phyloP scores from a whole-genome alignment of 495 filamentous ascomycete species.

The Cercophora scortea region DNA sequence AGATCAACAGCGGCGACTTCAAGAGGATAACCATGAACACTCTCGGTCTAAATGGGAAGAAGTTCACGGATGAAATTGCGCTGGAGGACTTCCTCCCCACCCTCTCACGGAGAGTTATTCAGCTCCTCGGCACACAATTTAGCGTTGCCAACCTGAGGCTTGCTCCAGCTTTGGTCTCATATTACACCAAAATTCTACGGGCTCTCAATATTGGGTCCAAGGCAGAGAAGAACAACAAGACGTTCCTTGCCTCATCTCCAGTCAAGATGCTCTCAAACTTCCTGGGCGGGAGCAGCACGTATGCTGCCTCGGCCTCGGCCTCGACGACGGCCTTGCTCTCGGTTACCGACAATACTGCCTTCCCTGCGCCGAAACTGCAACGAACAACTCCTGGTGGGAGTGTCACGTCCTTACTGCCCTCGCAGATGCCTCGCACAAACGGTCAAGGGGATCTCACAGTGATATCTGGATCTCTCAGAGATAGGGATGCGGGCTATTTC shows the following conservation, averaged over 20 bases:
- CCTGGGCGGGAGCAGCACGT: slow-evolving; percentile 46
- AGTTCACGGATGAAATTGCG: slow-evolving; percentile 60
- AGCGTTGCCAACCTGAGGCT: slow-evolving; percentile 59
- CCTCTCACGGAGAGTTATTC: slow-evolving; percentile 45
- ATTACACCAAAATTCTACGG: slow-evolving; percentile 66
- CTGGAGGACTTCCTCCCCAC: slow-evolving; percentile 59
- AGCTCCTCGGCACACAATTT: slow-evolving; percentile 61
- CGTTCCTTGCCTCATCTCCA: slow-evolving; percentile 70
- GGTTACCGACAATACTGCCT: slow-evolving; percentile 2
- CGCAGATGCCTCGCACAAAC: slow-evolving; percentile 27
- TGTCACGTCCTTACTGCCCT: slow-evolving; percentile 19
- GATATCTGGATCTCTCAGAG: slow-evolving; percentile 36
- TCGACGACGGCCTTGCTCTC: slow-evolving; percentile 2
- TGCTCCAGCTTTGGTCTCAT: slow-evolving; percentile 54
- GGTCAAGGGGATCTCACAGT: slow-evolving; percentile 36
- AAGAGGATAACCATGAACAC: slow-evolving; percentile 44
- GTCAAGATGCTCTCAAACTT: slow-evolving; percentile 87
- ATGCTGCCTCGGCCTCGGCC: slow-evolving; percentile 11
- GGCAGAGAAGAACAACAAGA: slow-evolving; percentile 47
- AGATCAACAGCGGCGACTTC: slow-evolving; percentile 37
- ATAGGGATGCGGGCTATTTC: slow-evolving; percentile 38
- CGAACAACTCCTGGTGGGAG: slow-evolving; percentile 30
- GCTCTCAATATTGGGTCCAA: slow-evolving; percentile 57
- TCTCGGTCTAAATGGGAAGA: slow-evolving; percentile 54
- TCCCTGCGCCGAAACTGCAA: slow-evolving; percentile 12